Evolutionary conservation across 768 basidiomycete species (phyloP), one percentile per base, ranked within the genome.

Genomic region (Paxillus ammoniavirescens): DNA sequence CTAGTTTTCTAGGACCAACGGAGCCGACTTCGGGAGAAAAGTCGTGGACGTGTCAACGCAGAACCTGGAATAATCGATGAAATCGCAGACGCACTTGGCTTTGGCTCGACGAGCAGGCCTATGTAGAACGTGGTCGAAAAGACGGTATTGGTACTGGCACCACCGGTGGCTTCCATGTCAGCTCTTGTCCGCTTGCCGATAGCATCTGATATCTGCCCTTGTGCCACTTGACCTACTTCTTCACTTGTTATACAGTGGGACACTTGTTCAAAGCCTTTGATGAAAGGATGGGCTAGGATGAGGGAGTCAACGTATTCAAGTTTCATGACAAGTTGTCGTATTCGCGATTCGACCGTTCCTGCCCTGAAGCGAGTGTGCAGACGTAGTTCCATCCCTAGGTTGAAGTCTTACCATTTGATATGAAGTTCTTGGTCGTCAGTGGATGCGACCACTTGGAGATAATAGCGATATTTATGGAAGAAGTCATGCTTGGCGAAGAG

Each of bases 91-190:
- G 75, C 74, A 97, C 95, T 81, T 73, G 85, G 89, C 75, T 88
- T 95, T 52, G 92, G 89, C 69, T 93, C 89, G 57, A 99, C 91
- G 42, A 86, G 82, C 52, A 99, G 81, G 17, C 97, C 97, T 59
- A 99, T 93, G 66, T 96, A 99, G 72, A 97, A 98, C 1, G 91
- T 93, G n/a, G 94, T 94, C n/a, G 93, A 90, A 67, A 89, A 82
- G 8, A 98, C 91, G n/a, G 83, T 78, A 42, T 86, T 83, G 42
- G 82, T 78, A 42, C 86, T 83, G 41, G 82, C 81, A 52, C 87
- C 89, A 56, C 89, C 84, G 62, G 86, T 84, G 60, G 79, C 84
- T 68, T 87, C 85, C 35, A 86, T 82, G 52, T 93, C 91, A 72
- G 89, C 84, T 62, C 83, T 84, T 58, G 84, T 89, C 43, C 93